These are phyloP conservation scores for Ganoderma lucidum DNA, from an alignment of 1,284 basidiomycete genomes.

Conservation along the genomic window DNA sequence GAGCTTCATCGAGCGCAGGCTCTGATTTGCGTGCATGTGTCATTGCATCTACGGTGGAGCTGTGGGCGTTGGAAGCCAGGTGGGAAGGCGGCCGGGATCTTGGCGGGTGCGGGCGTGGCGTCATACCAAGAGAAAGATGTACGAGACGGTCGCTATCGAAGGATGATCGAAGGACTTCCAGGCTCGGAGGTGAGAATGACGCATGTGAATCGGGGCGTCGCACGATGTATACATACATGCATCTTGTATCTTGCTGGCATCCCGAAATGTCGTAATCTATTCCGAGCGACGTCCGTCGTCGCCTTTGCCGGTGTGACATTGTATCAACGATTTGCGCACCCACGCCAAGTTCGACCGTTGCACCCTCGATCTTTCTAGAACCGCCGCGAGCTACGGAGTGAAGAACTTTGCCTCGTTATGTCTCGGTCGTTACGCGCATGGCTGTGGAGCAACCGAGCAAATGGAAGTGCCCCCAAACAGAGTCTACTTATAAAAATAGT, in stretches of 20 bases:
- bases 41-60: not conserved
- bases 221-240: not conserved
- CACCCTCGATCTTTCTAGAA: not conserved
- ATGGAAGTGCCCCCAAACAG: not conserved
- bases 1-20: slow-evolving; percentile 78
- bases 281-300: not conserved
- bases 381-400: not conserved
- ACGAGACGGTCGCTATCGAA: not conserved
- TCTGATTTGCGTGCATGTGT: slow-evolving; percentile 45
- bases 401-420: not conserved
- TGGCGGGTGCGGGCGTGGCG: not conserved
- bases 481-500: not conserved
- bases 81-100: slow-evolving; percentile 2
- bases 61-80: not conserved
- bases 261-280: not conserved
- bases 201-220: no score
- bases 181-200: not conserved
- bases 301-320: not conserved
- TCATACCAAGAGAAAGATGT: not conserved
- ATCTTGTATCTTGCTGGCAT: not conserved
- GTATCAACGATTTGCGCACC: not conserved
- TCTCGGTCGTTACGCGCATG: not conserved
- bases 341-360: slow-evolving; percentile 9
- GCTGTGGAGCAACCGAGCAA: not conserved
- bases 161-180: not conserved